phyloP scores from a whole-genome alignment of 345 rosid genomes.

The Corymbia maculata region DNA sequence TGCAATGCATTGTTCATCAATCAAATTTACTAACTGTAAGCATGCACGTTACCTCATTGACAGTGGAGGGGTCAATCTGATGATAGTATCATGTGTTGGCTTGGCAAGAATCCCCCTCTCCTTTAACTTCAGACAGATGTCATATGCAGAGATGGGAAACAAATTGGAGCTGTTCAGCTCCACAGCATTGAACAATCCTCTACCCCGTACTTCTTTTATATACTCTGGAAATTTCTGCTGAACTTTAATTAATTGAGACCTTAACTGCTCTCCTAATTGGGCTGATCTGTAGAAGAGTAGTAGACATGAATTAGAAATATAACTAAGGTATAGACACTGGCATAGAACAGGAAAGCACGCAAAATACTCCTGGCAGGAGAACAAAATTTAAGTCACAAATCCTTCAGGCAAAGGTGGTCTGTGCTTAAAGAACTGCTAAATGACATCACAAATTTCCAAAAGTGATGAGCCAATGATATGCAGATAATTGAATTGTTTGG shows the following conservation, averaged over 20 bases:
- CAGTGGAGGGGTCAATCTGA: slow-evolving; percentile 93
- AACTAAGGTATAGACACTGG: background rate
- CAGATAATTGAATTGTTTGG: background rate
- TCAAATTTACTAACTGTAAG: background rate
- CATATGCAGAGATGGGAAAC: slow-evolving; percentile 78
- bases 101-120: slow-evolving; percentile 90
- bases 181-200: slow-evolving; percentile 87
- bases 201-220: slow-evolving; percentile 88
- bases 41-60: slow-evolving; percentile 52
- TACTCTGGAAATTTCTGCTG: slow-evolving; percentile 55
- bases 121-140: slow-evolving; percentile 83
- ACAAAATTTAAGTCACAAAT: background rate
- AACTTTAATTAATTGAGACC: slow-evolving; percentile 40
- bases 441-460: background rate
- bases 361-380: background rate
- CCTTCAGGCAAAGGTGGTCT: background rate
- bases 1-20: background rate
- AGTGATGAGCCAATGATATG: background rate
- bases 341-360: background rate
- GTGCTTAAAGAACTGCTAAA: background rate
- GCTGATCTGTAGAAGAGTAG: slow-evolving; percentile 38
- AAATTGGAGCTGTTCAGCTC: slow-evolving; percentile 51
- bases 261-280: slow-evolving; percentile 50
- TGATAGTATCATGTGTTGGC: slow-evolving; percentile 85
- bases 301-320: background rate